Evolutionary conservation across 106 monocot species (phyloP), one percentile per base, ranked within the genome.

Genomic region (Iris macrosiphon): DNA sequence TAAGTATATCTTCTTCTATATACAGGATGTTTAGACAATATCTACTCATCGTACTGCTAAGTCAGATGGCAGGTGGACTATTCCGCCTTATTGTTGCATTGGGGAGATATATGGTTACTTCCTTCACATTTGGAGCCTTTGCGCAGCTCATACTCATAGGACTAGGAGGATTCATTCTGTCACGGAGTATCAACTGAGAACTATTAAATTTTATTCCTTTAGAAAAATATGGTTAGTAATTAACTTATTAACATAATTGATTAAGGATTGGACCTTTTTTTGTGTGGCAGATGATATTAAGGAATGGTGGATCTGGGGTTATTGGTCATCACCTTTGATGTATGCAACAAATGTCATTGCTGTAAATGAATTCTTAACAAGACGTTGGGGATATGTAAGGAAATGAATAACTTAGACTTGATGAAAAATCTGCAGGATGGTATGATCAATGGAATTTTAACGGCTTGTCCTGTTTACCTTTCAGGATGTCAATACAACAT

Each of bases 271-370:
- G 2, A 30, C 9, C 12, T 23, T n/a, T 4, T 30, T n/a, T 55
- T 48, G 18, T 58, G 6, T 51, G 37, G 63, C 77, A 82, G 82
- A 50, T 0, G 59, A 72, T 60, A 77, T 82, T 13, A 82, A 73
- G 60, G 73, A 69, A 61, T 77, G 60, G 65, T 88, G 88, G 88
- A 83, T 75, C 17, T 88, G 88, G 88, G 82, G 82, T 7, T 88
- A 88, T 44, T 88, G 87, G 87, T 56, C 72, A 9, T 88, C 87
- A 25, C 87, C 87, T 11, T 53, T 88, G 66, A 88, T 88, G 88
- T 88, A 88, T 60, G 88, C 82, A 7, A 82, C 82, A 34, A 88
- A 88, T 76, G 88, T 79, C 21, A 40, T 88, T 43, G 75, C 82
- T 15, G 82, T 83, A 27, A 88, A 88, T 60, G 88, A 88, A 51